Percentiles rank a stretch among this genome's conserved stretches.
Evolutionary conservation across 768 basidiomycete species (phyloP).

Genomic region (Phylloporus sp.): DNA sequence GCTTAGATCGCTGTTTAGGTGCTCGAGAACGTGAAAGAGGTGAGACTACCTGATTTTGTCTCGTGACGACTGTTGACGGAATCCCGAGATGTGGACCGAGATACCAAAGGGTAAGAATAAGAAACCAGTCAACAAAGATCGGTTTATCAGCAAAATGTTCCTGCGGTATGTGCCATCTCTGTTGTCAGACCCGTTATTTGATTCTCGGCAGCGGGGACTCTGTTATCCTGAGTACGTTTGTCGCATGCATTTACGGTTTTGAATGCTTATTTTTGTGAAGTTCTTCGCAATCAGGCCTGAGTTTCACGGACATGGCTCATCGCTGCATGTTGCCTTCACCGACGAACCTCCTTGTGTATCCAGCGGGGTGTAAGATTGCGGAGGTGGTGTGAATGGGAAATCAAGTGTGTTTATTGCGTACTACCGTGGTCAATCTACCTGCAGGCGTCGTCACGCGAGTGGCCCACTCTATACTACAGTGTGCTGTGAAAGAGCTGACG

Average conservation of each 20-base stretch:
- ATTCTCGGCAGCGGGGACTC: constrained; percentile 76
- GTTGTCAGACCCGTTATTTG: constrained; percentile 8
- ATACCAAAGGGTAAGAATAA: constrained; percentile 97
- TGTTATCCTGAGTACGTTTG: constrained; percentile 85
- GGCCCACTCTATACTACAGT: not conserved
- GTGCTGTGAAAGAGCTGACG: constrained; percentile 46
- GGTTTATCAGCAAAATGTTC: constrained; percentile 99
- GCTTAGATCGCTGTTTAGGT: constrained; percentile 49
- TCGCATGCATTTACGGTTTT: constrained; percentile 11
- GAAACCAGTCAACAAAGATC: constrained; percentile 98
- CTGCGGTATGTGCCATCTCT: constrained; percentile 54
- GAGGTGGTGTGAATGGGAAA: not conserved
- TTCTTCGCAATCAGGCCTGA: constrained; percentile 73
- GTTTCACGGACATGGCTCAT: not conserved
- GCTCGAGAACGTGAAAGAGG: constrained; percentile 98
- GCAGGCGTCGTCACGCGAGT: not conserved
- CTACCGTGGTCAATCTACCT: constrained; percentile 3
- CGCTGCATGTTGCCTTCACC: not conserved
- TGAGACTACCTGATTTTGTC: constrained; percentile 28
- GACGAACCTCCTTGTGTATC: not conserved
- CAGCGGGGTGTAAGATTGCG: not conserved
- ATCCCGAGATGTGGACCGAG: constrained; percentile 95
- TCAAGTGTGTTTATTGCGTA: constrained; percentile 3
- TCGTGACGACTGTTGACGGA: constrained; percentile 7
- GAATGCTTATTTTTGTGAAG: constrained; percentile 43